phyloP scores from a whole-genome alignment of 2,329 filamentous ascomycete genomes.

The Clonostachys byssicola region DNA sequence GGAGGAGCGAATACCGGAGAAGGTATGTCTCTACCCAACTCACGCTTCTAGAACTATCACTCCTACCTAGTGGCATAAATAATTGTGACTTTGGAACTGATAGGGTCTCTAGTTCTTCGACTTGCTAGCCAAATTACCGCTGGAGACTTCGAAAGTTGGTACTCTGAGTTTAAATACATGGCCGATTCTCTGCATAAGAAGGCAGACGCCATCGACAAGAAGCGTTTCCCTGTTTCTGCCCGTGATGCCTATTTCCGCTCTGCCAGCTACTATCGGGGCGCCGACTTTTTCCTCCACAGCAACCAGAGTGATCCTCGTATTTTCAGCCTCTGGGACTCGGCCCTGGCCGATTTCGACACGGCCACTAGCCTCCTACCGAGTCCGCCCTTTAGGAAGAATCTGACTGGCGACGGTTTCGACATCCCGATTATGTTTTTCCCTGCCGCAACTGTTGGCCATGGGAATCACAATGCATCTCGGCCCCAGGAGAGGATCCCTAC shows the following conservation, averaged over 20 bases:
- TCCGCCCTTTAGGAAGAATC: constrained; percentile 5
- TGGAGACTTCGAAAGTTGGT: too few species aligned
- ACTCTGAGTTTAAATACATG: too few species aligned
- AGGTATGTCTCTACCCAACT: too few species aligned
- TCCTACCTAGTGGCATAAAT: too few species aligned
- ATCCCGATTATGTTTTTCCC: constrained; percentile 27
- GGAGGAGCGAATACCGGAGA: too few species aligned
- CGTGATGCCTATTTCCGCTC: constrained; percentile 20
- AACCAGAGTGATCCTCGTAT: constrained; percentile 29
- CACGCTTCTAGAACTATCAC: too few species aligned
- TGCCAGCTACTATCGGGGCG: constrained; percentile 27
- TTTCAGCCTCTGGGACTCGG: constrained; percentile 21
- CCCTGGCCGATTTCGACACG: constrained; percentile 25
- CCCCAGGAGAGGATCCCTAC: constrained; percentile 20
- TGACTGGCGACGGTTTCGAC: constrained; percentile 18
- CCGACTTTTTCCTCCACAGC: constrained; percentile 29
- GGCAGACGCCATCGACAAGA: too few species aligned
- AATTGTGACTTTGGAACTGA: too few species aligned
- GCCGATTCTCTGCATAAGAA: too few species aligned
- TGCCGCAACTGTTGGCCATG: constrained; percentile 2
- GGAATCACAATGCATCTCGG: too few species aligned
- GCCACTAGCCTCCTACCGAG: constrained; percentile 23
- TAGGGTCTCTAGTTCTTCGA: too few species aligned
- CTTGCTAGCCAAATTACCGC: too few species aligned
- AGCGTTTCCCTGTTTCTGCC: not conserved